A percentile compares a stretch with the other conserved stretches of the same genome.
phyloP scores from a whole-genome alignment of 2,329 filamentous ascomycete genomes.

The Scedosporium apiospermum region DNA sequence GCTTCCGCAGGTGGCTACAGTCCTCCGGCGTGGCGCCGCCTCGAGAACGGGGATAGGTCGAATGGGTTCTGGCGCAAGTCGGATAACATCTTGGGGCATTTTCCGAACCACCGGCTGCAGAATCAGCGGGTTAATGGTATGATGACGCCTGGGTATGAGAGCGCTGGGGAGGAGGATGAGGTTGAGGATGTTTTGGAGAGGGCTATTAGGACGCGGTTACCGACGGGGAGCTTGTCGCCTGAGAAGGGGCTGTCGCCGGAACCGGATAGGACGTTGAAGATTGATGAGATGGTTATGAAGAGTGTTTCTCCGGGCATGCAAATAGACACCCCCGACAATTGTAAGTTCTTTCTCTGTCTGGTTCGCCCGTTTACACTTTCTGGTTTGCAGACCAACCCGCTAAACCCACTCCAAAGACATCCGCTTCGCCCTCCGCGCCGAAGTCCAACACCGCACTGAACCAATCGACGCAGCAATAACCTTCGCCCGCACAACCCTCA shows the following conservation, averaged over 20 bases:
- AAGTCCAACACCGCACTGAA: conserved; percentile 79
- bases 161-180: conserved; percentile 18
- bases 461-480: conserved; percentile 67
- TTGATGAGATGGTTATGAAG: conserved; percentile 21
- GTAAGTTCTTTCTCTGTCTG: conserved; percentile 24
- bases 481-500: conserved; percentile 51
- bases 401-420: conserved; percentile 51
- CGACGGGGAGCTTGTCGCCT: conserved; percentile 45
- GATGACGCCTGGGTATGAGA: neutral
- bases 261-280: conserved; percentile 27
- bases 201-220: conserved; percentile 45
- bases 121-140: conserved; percentile 8
- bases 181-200: conserved; percentile 33
- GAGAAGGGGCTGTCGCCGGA: conserved; percentile 43
- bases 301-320: conserved; percentile 19
- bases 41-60: conserved; percentile 49
- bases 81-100: conserved; percentile 42
- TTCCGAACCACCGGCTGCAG: conserved; percentile 20
- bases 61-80: conserved; percentile 50
- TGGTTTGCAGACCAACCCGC: conserved; percentile 6
- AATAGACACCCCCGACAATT: conserved; percentile 32
- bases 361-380: conserved; percentile 2
- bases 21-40: conserved; percentile 51
- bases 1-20: conserved; percentile 48
- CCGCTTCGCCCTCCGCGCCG: conserved; percentile 76